Evolutionary conservation across 2,329 filamentous ascomycete genomes (phyloP).

Genomic region (Coniochaeta pulveracea): DNA sequence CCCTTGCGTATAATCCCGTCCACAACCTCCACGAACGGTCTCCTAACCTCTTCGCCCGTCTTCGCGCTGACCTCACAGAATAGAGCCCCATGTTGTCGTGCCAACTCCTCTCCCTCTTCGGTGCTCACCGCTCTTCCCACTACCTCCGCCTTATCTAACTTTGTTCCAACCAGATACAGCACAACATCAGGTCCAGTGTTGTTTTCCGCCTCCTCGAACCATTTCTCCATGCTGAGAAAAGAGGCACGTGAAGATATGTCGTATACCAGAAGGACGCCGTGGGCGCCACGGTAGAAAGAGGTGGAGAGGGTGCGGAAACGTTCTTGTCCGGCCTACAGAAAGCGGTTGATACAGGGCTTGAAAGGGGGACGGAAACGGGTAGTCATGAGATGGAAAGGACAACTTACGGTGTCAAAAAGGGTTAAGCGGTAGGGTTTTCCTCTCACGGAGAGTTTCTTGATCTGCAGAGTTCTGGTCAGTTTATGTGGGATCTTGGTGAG

Average conservation of each 20-base stretch:
- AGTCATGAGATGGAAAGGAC: neutral
- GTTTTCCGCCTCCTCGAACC: constrained; percentile 40
- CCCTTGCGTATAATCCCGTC: constrained; percentile 33
- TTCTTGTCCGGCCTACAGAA: constrained; percentile 30
- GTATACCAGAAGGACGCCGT: constrained; percentile 37
- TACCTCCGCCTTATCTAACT: constrained; percentile 35
- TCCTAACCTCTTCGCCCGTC: constrained; percentile 37
- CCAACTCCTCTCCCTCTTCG: constrained; percentile 36
- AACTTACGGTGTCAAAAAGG: constrained; percentile 37
- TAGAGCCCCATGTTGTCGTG: constrained; percentile 28
- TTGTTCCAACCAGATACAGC: constrained; percentile 39
- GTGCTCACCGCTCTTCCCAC: constrained; percentile 28
- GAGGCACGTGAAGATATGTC: constrained; percentile 35
- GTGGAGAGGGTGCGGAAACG: constrained; percentile 37
- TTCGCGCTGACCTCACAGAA: constrained; percentile 45
- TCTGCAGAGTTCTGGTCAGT: constrained; percentile 17
- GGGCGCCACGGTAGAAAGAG: constrained; percentile 38
- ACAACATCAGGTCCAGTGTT: constrained; percentile 37
- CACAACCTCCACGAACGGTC: constrained; percentile 40
- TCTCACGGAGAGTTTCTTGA: constrained; percentile 39
- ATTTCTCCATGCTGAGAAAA: constrained; percentile 39
- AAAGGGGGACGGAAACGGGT: neutral
- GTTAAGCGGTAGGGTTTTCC: constrained; percentile 40
- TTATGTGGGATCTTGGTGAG: neutral
- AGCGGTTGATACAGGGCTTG: neutral